Conservation (phyloP, 2,329 filamentous ascomycete species). For the Dothideomycetes sp. region DNA sequence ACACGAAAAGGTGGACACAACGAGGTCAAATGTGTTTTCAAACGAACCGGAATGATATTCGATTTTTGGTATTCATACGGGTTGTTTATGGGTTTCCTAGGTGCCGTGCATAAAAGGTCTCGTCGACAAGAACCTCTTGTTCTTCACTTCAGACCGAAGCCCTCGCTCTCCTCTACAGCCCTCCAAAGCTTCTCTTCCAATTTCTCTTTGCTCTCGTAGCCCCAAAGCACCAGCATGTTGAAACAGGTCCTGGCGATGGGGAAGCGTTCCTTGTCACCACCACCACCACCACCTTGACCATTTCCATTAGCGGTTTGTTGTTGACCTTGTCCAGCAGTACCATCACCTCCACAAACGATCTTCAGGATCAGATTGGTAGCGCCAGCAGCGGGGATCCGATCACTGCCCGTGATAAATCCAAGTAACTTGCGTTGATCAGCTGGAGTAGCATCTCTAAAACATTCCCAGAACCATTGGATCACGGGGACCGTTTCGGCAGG, state of each 20-base stretch:
- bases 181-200: conserved; percentile 69
- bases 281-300: conserved; percentile 24
- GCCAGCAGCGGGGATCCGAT: conserved; percentile 82
- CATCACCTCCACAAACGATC: conserved; percentile 64
- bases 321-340: conserved; percentile 9
- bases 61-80: too few species aligned
- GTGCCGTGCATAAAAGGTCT: too few species aligned
- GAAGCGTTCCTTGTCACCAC: conserved; percentile 60
- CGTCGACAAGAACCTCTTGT: too few species aligned
- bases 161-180: conserved; percentile 82
- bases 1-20: too few species aligned
- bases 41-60: too few species aligned
- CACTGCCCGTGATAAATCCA: conserved; percentile 81
- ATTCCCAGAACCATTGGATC: conserved; percentile 81
- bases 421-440: conserved; percentile 68
- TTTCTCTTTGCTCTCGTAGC: conserved; percentile 57
- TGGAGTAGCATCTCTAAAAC: conserved; percentile 57
- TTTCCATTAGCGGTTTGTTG: conserved; percentile 52
- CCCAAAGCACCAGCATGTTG: conserved; percentile 70
- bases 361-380: conserved; percentile 70
- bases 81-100: too few species aligned
- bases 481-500: conserved; percentile 55
- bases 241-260: conserved; percentile 88
- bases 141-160: conserved; percentile 78
- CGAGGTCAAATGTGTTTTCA: too few species aligned